Evolutionary conservation across 2,329 filamentous ascomycete species (phyloP), one percentile per base, ranked within the genome.

Genomic region (Coniella lustricola): DNA sequence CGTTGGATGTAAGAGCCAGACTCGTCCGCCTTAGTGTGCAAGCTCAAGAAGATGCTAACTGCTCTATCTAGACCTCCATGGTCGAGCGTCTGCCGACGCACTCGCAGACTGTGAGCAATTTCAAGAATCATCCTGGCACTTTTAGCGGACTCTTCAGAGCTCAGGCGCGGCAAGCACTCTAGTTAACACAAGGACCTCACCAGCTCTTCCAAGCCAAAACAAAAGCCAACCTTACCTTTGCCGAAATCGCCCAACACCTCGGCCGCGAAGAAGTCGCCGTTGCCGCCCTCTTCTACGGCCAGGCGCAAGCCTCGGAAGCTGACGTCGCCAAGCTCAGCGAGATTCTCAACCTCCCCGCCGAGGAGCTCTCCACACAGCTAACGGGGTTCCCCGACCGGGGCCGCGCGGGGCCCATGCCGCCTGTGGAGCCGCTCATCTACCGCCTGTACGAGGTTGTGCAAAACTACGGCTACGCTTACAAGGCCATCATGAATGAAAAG

Each of bases 391-490:
- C 90, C 0, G 87, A 95, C 64, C 79, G 90, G 3, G 90, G 90
- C 31, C 75, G 82, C 46, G 78, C 83, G 0, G 80, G 88, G 1
- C 85, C 89, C 49, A 90, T 93, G 87, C 88, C 87, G 1, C 87
- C 87, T 0, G 82, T 79, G 51, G 89, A 95, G 64, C 89, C 89
- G 4, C 68, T 94, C 57, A 90, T 96, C 62, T 97, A 97, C 67
- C 76, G 91, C 2, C 66, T 96, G 51, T 96, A 89, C 65, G 91
- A 97, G 74, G 86, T 96, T 63, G 84, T 97, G 54, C 90, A 96
- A 71, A 97, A 95, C 66, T 96, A 96, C 62, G 91, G 91, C 1
- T 94, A 95, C 65, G 87, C 90, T 1, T 96, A 94, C 70, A 96
- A 96, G 76, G 90, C 90, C 1, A 79, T 97, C 4, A 65, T 96